Base-by-base conservation (phyloP, 805 yeast species). In the Wickerhamomyces kurtzmanii region DNA sequence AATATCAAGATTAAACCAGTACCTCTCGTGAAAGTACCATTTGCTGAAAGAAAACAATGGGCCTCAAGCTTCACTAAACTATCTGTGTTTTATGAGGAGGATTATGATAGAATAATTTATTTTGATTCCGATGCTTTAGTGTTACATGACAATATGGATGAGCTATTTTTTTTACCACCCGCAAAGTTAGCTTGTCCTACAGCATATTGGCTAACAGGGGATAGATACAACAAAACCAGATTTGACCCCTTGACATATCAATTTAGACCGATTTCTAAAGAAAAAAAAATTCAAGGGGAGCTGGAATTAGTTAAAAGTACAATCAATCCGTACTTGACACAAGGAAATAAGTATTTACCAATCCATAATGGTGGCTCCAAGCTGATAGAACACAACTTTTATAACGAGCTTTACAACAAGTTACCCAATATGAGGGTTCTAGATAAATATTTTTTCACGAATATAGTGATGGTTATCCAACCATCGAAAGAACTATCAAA, bases 391-490 rank as follows among this genome's bases (percentile, higher is more conserved):
- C 36, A 32, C 20, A 40, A 39, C 26, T 31, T 40, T 15, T 36
- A 33, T 17, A 38, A 47, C 20, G 42, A 45, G 33, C 25, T 65
- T 2, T 65, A 64, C 39, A 53, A 56, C 29, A 45, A 46, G 12
- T 40, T 67, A 29, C 72, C 71, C 4, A 48, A 37, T 22, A 47
- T 49, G 20, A 36, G 31, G 9, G 33, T 49, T 4, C 29, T 47
- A 8, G 51, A 58, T 26, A 45, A 50, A 26, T 42, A 49, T 15
- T 36, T 40, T 11, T 41, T 55, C 24, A 54, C 62, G 1, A 59
- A 65, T 23, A 71, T 69, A 35, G 45, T 77, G 5, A 75, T 77
- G 76, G 77, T 76, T 6, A 52, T 75, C n/a, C 60, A 55, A 22
- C 84, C 84, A 4, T 55, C 51, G 2, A 26, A 24, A 5, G 32